Evolutionary conservation across 805 yeast species (phyloP).

Genomic region (Debaryomyces castellii): DNA sequence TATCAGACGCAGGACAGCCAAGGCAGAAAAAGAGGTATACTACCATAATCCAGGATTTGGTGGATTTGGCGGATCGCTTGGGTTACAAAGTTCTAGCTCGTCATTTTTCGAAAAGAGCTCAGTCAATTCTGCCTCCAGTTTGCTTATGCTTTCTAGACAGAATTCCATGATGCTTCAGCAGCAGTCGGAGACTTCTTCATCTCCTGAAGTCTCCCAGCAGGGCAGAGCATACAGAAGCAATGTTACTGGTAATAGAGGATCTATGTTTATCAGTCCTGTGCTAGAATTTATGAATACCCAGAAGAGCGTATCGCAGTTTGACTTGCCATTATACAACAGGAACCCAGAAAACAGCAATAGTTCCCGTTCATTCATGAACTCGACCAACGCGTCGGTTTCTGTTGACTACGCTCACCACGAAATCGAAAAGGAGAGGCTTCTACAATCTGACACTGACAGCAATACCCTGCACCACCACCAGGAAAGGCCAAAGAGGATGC

Average conservation of each 20-base stretch:
- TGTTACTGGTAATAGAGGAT: slow-evolving; percentile 29
- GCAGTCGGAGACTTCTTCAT: slow-evolving; percentile 7
- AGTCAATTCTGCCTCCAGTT: slow-evolving; percentile 11
- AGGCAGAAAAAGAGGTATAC: slow-evolving; percentile 33
- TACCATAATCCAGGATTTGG: slow-evolving; percentile 12
- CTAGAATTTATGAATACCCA: slow-evolving; percentile 30
- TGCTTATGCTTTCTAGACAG: slow-evolving; percentile 11
- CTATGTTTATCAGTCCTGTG: slow-evolving; percentile 56
- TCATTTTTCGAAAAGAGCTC: slow-evolving; percentile 23
- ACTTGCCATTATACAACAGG: slow-evolving; percentile 15
- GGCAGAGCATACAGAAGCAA: slow-evolving; percentile 32
- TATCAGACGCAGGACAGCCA: slow-evolving; percentile 24
- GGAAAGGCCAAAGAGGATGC: slow-evolving; percentile 7
- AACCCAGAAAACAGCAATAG: not conserved
- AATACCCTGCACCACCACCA: slow-evolving; percentile 4
- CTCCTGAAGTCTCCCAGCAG: slow-evolving; percentile 10
- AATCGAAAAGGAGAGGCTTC: not conserved
- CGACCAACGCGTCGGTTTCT: not conserved
- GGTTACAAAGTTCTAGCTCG: slow-evolving; percentile 15
- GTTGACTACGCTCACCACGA: not conserved
- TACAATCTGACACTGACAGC: not conserved
- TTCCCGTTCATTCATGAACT: not conserved
- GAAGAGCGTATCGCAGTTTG: slow-evolving; percentile 10
- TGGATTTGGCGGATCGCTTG: slow-evolving; percentile 9
- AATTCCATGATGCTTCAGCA: slow-evolving; percentile 9